Base-by-base conservation (phyloP, 192 early-diverging fungal genomes). In the Linnemannia hyalina region DNA sequence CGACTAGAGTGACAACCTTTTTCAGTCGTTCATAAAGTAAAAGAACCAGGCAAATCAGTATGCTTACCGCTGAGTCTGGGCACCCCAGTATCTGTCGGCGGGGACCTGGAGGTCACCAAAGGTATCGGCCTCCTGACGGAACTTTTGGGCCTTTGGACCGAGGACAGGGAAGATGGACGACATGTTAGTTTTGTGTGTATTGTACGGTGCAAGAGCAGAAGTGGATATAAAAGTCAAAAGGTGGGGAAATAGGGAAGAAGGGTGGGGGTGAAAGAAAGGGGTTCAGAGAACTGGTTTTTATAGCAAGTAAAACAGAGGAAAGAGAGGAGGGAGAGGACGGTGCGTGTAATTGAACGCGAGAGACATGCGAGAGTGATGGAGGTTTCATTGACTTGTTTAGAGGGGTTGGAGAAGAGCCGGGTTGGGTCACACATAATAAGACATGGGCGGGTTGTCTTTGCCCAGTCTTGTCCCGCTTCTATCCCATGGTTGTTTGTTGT, bases 71-170 rank as follows among this genome's bases (percentile, higher is more conserved):
- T 97, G 96, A 40, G 98, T 99, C 90, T 99, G 98, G 69, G 97
- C 96, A 72, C 98, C 98, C 94, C 97, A 99, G 94, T 98, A 99
- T 87, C 93, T 94, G 90, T 99, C 96, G 29, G 96, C 91, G 35
- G 98, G 98, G 26, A 99, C 98, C 82, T 98, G 91, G 72, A 99
- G 91, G 84, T 96, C 95, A 69, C 98, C 98, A 90, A 99, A 97
- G 70, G 97, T 97, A 88, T 99, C 96, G 73, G 90, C 91, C 89
- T 97, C 96, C 70, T 91, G 74, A 89, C 96, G 94, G 87, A 90
- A 91, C 87, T 93, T 92, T 83, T 92, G 89, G 32, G 83, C 78
- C 93, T 94, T 87, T 75, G 81, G 75, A 72, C 46, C 74, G 49
- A 88, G 81, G 29, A 44, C 68, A 42, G 88, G 75, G 29, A 26